Evolutionary conservation across 129 eudicot species (phyloP), one percentile per base, ranked within the genome.

Genomic region (Sambucus nigra): DNA sequence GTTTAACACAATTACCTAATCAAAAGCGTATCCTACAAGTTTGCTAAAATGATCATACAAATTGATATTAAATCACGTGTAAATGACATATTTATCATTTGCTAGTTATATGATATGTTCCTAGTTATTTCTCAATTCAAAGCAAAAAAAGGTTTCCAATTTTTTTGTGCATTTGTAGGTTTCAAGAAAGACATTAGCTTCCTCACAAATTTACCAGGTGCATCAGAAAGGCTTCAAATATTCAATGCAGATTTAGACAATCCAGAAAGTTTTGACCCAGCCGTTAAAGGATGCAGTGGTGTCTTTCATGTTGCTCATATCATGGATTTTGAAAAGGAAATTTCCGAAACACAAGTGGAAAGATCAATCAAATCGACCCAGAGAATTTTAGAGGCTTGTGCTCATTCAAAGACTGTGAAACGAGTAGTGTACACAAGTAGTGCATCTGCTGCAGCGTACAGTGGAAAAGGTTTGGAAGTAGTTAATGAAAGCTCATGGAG

Each of bases 251-350:
- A 71, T 58, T 62, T 64, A 8, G 41, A 71, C 41, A 3, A 52
- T 0, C 76, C 71, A 23, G 66, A 57, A 0, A 57, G 62, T 11
- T 71, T 71, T 18, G n/a, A 16, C 7, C 21, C 62, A 3, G 57
- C 70, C 21, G 31, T 71, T 11, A 8, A 32, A 31, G 76, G 76
- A 24, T 71, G 76, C 66, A 45, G 44, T 32, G 76, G 71, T 2
- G 63, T 71, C 9, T 71, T 71, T 25, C 76, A 57, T 17, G 25
- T 52, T n/a, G 76, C 76, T 21, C 76, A 64, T 33, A 66, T 61
- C 7, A 31, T 64, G 7, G 62, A 57, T 19, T 51, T 32, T 4
- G 27, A 28, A 0, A 60, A 25, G 17, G 63, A 50, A 64, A 2
- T 55, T 3, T 63, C 44, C 24, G 67, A 71, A 44, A 14, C n/a